Evolutionary conservation across 768 basidiomycete genomes (phyloP), one percentile per base, ranked within the genome.

Genomic region (Hericium rajendrae): DNA sequence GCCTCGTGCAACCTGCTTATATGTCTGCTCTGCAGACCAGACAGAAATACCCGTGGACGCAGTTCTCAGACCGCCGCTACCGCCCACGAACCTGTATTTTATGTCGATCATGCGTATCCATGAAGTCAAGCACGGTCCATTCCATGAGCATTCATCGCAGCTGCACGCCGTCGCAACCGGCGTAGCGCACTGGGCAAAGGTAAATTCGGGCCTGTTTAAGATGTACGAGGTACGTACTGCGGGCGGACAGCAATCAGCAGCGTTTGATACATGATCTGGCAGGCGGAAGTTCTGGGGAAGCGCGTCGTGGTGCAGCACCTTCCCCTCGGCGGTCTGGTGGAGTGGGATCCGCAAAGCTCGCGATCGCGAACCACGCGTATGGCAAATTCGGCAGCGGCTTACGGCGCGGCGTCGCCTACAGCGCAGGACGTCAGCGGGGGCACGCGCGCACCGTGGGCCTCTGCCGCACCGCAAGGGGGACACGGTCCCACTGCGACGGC

Each of bases 231-330:
- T 83, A 65, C 67, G 78, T 64, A 24, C 40, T 40, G 41, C 32
- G 32, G 32, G 32, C 8, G 32, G 32, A 6, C 32, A 2, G 12
- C 16, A 32, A 55, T 28, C 28, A 20, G 32, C 53, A 37, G 40
- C 24, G 48, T 12, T 51, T 51, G 49, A 16, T 24, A n/a, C 32
- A 28, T 54, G 32, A 43, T 49, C 41, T 24, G 51, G 13, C 59
- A 91, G 82, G 93, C 85, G 6, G 95, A 99, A 70, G 94, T 97
- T 12, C 75, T 97, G 43, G 84, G 86, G 15, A 97, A 97, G 71
- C 80, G 90, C 15, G 94, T 97, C n/a, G 95, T 97, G 4, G 91
- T 97, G 3, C 94, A 98, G 69, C 94, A 97, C 67, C 74, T 97
- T 51, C 87, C 88, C 8, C 77, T 97, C 22, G 94, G 93, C 18